phyloP scores from a whole-genome alignment of 345 rosid species.

The Citrus unshiu region DNA sequence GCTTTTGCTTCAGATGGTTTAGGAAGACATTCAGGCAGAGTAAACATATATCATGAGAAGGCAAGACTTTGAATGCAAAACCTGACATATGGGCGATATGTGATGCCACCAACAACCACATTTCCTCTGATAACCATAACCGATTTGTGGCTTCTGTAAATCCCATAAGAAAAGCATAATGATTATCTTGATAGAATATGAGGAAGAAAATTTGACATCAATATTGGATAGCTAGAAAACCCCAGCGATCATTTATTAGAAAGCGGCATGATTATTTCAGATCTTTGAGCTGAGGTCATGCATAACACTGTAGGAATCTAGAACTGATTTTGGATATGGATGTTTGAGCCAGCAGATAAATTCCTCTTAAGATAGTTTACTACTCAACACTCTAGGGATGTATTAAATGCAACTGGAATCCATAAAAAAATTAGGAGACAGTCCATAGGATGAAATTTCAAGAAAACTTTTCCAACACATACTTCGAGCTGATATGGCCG shows the following conservation, averaged over 20 bases:
- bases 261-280: background rate
- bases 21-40: background rate
- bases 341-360: background rate
- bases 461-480: background rate
- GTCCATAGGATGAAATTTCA: background rate
- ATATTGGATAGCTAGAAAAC: background rate
- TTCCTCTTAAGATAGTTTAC: background rate
- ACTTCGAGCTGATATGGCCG: background rate
- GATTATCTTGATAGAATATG: background rate
- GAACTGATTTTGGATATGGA: background rate
- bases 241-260: background rate
- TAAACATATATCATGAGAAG: background rate
- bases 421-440: background rate
- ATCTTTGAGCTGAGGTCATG: background rate
- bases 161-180: constrained; percentile 13
- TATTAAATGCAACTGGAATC: background rate
- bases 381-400: background rate
- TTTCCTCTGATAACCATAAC: constrained; percentile 90
- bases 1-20: background rate
- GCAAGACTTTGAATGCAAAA: constrained; percentile 20
- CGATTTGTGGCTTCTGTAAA: constrained; percentile 89
- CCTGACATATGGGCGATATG: constrained; percentile 97
- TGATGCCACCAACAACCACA: constrained; percentile 96
- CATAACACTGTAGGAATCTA: background rate
- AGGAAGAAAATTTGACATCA: background rate